Conservation (phyloP, 768 basidiomycete genomes). For the Lyophyllum shimeji region DNA sequence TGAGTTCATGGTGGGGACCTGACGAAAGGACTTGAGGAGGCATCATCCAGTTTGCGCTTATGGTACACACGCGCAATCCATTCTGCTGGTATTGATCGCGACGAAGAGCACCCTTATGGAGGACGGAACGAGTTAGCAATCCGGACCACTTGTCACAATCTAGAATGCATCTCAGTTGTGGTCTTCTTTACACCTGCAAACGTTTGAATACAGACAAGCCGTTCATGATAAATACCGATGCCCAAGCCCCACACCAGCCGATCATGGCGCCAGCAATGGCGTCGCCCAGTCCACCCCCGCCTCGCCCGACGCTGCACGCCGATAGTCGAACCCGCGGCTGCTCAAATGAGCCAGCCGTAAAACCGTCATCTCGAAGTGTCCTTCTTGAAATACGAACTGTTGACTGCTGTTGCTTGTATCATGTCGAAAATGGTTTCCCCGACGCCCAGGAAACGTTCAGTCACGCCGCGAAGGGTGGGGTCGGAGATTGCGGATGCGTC, state of each 20-base stretch:
- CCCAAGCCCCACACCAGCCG: neutral
- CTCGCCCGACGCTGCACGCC: neutral
- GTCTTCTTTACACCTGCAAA: constrained; percentile 6
- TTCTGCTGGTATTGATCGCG: neutral
- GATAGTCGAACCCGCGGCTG: neutral
- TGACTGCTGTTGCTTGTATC: constrained; percentile 81
- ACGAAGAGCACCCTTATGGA: neutral
- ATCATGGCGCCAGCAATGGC: neutral
- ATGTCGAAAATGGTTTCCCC: constrained; percentile 92
- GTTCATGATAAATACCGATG: constrained; percentile 17
- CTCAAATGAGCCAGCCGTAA: constrained; percentile 17
- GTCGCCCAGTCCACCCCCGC: neutral
- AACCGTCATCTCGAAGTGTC: constrained; percentile 37
- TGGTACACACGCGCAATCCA: too few species aligned
- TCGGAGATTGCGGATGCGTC: constrained; percentile 73
- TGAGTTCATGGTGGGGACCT: too few species aligned
- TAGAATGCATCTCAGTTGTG: neutral
- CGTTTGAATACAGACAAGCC: constrained; percentile 11
- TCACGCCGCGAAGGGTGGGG: constrained; percentile 69
- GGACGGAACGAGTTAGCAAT: neutral
- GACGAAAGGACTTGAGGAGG: too few species aligned
- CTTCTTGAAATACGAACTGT: constrained; percentile 79
- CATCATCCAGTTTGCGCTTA: too few species aligned
- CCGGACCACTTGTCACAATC: neutral
- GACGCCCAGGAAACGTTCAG: constrained; percentile 80